phyloP scores from a whole-genome alignment of 331 rosid genomes.

The Acacia pycnantha region DNA sequence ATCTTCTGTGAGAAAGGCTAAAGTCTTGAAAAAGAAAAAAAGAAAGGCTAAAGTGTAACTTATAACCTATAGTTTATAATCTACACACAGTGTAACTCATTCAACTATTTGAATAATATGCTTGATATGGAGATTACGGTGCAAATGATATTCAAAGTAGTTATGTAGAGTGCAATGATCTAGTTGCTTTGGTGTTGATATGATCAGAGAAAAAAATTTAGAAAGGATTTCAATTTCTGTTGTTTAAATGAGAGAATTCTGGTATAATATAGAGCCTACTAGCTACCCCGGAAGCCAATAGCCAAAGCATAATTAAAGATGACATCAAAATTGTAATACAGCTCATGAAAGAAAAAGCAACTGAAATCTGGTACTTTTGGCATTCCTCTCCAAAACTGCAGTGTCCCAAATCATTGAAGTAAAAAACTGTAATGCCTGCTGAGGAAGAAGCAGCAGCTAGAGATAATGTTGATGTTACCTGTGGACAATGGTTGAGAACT shows the following conservation, averaged over 20 bases:
- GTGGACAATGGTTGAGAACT: slow-evolving; percentile 8
- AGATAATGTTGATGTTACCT: slow-evolving; percentile 82
- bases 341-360: slow-evolving; percentile 68
- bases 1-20: too few relatives aligned
- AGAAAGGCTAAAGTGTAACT: too few relatives aligned
- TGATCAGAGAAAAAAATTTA: too few relatives aligned
- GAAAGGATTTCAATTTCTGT: background rate
- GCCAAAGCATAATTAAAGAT: slow-evolving; percentile 87
- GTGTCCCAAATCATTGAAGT: slow-evolving; percentile 50
- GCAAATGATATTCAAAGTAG: too few relatives aligned
- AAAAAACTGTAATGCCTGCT: slow-evolving; percentile 71
- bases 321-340: slow-evolving; percentile 77
- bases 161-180: too few relatives aligned
- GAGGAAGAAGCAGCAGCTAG: slow-evolving; percentile 93
- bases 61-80: too few relatives aligned
- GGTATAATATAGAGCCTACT: slow-evolving; percentile 27
- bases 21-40: too few relatives aligned
- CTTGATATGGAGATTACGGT: too few relatives aligned
- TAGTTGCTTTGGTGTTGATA: too few relatives aligned
- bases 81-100: too few relatives aligned
- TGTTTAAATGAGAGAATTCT: background rate
- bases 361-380: slow-evolving; percentile 70
- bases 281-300: slow-evolving; percentile 66
- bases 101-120: too few relatives aligned
- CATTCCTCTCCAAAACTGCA: slow-evolving; percentile 36